Percentiles rank a stretch among this genome's conserved stretches.
phyloP scores from a whole-genome alignment of 148 eudicot species.

The Drosera capensis region DNA sequence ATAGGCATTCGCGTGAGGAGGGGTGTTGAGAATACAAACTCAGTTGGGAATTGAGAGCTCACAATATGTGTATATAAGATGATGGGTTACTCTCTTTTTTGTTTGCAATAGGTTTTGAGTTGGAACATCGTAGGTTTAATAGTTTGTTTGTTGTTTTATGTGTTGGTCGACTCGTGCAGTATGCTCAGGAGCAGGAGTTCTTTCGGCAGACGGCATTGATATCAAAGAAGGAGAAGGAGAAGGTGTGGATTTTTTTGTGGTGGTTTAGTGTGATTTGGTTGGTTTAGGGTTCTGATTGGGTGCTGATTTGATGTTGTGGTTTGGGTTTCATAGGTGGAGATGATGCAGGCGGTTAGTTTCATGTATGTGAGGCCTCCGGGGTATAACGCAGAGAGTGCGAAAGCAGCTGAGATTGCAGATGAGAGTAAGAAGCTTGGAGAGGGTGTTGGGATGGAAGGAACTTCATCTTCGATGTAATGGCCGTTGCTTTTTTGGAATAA shows the following conservation, averaged over 20 bases:
- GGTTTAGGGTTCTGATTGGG: too few species aligned
- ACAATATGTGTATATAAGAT: too few species aligned
- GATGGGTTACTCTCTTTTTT: not conserved
- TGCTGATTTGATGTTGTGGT: constrained; percentile 3
- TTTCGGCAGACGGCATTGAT: constrained; percentile 73
- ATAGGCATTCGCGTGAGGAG: too few species aligned
- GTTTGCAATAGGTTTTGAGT: too few species aligned
- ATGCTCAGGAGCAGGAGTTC: constrained; percentile 92
- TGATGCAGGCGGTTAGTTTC: constrained; percentile 98
- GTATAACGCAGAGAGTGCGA: constrained; percentile 94
- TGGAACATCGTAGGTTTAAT: too few species aligned
- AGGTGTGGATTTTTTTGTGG: constrained; percentile 22
- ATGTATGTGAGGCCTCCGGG: constrained; percentile 99
- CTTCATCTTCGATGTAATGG: constrained; percentile 45
- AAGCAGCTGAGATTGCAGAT: constrained; percentile 85
- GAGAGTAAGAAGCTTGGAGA: constrained; percentile 33
- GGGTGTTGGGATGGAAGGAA: constrained; percentile 17
- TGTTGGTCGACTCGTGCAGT: constrained; percentile 24
- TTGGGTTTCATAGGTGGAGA: constrained; percentile 46
- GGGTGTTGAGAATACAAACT: too few species aligned
- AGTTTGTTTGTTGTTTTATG: not conserved
- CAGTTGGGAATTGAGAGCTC: too few species aligned
- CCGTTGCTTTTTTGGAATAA: not conserved
- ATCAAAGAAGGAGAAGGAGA: constrained; percentile 84
- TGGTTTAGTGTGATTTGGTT: not conserved